phyloP scores from a whole-genome alignment of 495 filamentous ascomycete species.

The Cenococcum geophilum region DNA sequence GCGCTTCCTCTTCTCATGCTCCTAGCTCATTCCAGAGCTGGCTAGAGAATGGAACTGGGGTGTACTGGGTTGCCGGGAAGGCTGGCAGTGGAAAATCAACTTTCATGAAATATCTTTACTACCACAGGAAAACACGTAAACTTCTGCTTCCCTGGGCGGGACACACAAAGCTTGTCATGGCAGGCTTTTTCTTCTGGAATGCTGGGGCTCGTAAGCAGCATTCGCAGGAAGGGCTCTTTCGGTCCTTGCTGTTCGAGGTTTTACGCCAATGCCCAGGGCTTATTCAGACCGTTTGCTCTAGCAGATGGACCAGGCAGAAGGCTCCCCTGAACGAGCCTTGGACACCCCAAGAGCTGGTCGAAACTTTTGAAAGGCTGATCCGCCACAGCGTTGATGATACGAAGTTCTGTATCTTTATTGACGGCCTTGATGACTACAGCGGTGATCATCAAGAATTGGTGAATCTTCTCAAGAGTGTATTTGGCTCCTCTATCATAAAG shows the following conservation, averaged over 20 bases:
- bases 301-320: not conserved
- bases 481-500: no score
- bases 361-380: not conserved
- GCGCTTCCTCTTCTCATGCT: no score
- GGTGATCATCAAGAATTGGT: no score
- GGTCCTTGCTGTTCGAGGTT: slow-evolving; percentile 39
- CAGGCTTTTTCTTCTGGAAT: slow-evolving; percentile 46
- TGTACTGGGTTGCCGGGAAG: slow-evolving; percentile 14
- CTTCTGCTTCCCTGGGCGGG: slow-evolving; percentile 5
- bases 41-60: not conserved
- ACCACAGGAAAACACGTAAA: not conserved
- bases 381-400: no score
- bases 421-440: not conserved
- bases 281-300: not conserved
- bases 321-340: not conserved
- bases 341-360: not conserved
- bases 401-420: slow-evolving; percentile 6
- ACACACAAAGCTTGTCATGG: slow-evolving; percentile 13
- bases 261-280: not conserved
- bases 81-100: slow-evolving; percentile 20
- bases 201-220: slow-evolving; percentile 38
- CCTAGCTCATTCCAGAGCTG: not conserved
- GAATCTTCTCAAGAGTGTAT: no score
- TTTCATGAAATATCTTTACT: slow-evolving; percentile 14
- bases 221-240: slow-evolving; percentile 42